Conservation (phyloP, 495 filamentous ascomycete species). For the Xylaria cubensis region DNA sequence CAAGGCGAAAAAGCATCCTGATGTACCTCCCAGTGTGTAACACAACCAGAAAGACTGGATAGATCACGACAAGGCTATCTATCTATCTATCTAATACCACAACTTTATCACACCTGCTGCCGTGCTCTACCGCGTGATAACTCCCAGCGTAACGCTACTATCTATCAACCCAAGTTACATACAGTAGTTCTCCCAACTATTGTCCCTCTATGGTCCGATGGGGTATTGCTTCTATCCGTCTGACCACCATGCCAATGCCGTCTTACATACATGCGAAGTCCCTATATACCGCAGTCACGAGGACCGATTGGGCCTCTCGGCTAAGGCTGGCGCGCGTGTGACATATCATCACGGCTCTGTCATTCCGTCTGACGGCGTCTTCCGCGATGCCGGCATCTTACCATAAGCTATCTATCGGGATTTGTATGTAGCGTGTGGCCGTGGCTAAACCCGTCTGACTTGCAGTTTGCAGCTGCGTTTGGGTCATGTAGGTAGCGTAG, state of each 20-base stretch:
- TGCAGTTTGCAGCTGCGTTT: not conserved
- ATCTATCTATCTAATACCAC: not conserved
- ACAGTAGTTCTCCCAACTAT: not conserved
- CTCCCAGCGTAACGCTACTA: not conserved
- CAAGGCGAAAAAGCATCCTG: not conserved
- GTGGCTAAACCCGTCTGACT: not conserved
- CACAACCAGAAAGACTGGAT: not conserved
- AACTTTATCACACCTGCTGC: not conserved
- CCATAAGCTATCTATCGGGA: not conserved
- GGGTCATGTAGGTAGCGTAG: not conserved
- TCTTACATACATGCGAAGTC: slow-evolving; percentile 6
- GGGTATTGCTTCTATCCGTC: not conserved
- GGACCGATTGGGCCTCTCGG: not conserved
- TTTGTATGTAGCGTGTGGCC: not conserved
- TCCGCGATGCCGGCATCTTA: not conserved
- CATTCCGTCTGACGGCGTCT: not conserved
- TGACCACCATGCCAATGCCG: slow-evolving; percentile 11
- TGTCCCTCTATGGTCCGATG: not conserved
- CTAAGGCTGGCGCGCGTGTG: not conserved
- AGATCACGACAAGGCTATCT: not conserved
- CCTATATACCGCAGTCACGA: not conserved
- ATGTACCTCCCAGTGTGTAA: not conserved
- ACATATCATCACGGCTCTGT: not conserved
- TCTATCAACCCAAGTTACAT: not conserved
- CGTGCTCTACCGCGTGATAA: not conserved